Evolutionary conservation across 306 rosid species (phyloP), one percentile per base, ranked within the genome.

Genomic region (Vigna mungo): DNA sequence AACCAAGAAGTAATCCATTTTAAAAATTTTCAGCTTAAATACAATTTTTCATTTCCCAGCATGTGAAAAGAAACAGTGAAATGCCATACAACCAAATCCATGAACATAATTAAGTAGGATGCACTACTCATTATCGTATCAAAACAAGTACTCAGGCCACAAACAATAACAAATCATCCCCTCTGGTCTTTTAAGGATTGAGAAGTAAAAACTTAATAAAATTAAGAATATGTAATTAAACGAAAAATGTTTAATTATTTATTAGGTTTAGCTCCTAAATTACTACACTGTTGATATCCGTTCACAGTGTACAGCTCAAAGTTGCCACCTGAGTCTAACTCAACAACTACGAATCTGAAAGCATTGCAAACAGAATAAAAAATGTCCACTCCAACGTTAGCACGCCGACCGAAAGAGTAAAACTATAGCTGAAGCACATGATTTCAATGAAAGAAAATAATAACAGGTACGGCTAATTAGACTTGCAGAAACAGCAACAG

Each of bases 1-100:
- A 48, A 18, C 67, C 69, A 67, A 18, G 55, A 75, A 43, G 20
- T 47, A 53, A 64, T 58, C 37, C 47, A 56, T 48, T 54, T 53
- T 54, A 2, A 14, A 41, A 43, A 10, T 9, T 43, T 11, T 14
- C 47, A 43, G 47, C 47, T 9, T 10, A 43, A 43, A 10, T 54
- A 30, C 47, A 43, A 49, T 53, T 37, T 48, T 48, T 60, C 13
- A 39, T 51, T 18, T 55, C 12, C 71, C 71, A 46, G 37, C 39
- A 18, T 51, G 37, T 59, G n/a, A 70, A 59, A 15, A 9, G 48
- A 51, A 23, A 72, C 20, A 65, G 49, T 59, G 18, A 71, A 73
- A 59, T 10, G 21, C 53, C 32, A 80, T 9, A 9, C 14, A 43
- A 43, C 13, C 47, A n/a, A 68, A 64, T 53, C 49, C 16, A 39